phyloP scores from a whole-genome alignment of 1,139 yeast species.

The Yamadazyma atlantica region DNA sequence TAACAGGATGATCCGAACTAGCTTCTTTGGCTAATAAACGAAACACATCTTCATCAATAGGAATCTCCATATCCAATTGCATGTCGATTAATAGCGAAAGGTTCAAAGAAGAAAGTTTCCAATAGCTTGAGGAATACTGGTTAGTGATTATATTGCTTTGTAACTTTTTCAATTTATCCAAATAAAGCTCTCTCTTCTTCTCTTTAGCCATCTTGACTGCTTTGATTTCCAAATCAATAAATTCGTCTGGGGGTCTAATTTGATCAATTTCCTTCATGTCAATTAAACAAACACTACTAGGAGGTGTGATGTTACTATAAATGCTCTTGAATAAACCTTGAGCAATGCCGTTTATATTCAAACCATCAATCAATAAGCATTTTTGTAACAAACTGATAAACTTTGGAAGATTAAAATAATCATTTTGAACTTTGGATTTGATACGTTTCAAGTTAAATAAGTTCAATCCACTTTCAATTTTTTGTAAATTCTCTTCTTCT shows the following conservation, averaged over 20 bases:
- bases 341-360: slow-evolving; percentile 52
- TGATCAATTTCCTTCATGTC: slow-evolving; percentile 49
- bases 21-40: slow-evolving; percentile 53
- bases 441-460: slow-evolving; percentile 54
- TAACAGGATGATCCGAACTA: slow-evolving; percentile 69
- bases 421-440: slow-evolving; percentile 55
- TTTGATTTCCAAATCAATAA: slow-evolving; percentile 54
- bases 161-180: slow-evolving; percentile 40
- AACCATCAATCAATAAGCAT: slow-evolving; percentile 61
- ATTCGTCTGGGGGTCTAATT: slow-evolving; percentile 65
- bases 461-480: slow-evolving; percentile 67
- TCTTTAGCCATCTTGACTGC: slow-evolving; percentile 61
- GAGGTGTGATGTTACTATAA: slow-evolving; percentile 49
- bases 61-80: slow-evolving; percentile 56
- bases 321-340: slow-evolving; percentile 51
- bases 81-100: slow-evolving; percentile 54
- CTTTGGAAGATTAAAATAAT: slow-evolving; percentile 51
- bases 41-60: slow-evolving; percentile 44
- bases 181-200: slow-evolving; percentile 46
- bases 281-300: slow-evolving; percentile 59
- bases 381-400: slow-evolving; percentile 50
- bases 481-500: slow-evolving; percentile 51
- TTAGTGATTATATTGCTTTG: slow-evolving; percentile 44
- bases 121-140: slow-evolving; percentile 48
- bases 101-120: slow-evolving; percentile 67